Evolutionary conservation across 1,284 basidiomycete species (phyloP).

Genomic region (Somion occarium): DNA sequence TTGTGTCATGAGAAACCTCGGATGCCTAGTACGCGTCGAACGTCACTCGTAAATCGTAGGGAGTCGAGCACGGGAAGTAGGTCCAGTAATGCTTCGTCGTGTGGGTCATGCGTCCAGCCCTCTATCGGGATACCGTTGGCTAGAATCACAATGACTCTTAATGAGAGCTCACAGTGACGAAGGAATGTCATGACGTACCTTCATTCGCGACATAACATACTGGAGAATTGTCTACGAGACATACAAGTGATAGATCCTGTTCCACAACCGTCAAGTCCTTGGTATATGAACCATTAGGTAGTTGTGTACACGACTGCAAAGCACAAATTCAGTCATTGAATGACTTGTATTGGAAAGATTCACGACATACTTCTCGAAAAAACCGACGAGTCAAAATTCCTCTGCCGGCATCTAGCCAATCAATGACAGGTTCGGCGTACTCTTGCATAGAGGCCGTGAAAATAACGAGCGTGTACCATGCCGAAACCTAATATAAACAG

Average conservation of each 20-base stretch:
- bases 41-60: conserved; percentile 92
- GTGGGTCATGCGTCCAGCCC: conserved; percentile 97
- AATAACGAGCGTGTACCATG: conserved; percentile 98
- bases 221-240: conserved; percentile 96
- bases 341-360: conserved; percentile 5
- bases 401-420: conserved; percentile 96
- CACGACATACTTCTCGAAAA: conserved; percentile 78
- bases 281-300: conserved; percentile 90
- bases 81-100: conserved; percentile 95
- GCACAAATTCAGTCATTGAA: conserved; percentile 7
- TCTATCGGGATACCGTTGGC: conserved; percentile 99
- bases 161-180: not conserved
- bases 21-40: conserved; percentile 88
- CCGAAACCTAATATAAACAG: conserved; percentile 67
- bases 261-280: conserved; percentile 92
- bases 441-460: conserved; percentile 99
- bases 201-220: conserved; percentile 90
- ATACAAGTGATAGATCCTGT: conserved; percentile 84
- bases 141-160: conserved; percentile 11
- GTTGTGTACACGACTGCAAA: conserved; percentile 80
- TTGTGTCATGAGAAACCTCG: conserved; percentile 46
- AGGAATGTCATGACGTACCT: conserved; percentile 53
- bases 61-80: conserved; percentile 94
- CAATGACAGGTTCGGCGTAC: conserved; percentile 99
- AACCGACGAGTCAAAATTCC: conserved; percentile 85